Conservation (phyloP, 1,284 basidiomycete genomes). For the Cerioporus squamosus region DNA sequence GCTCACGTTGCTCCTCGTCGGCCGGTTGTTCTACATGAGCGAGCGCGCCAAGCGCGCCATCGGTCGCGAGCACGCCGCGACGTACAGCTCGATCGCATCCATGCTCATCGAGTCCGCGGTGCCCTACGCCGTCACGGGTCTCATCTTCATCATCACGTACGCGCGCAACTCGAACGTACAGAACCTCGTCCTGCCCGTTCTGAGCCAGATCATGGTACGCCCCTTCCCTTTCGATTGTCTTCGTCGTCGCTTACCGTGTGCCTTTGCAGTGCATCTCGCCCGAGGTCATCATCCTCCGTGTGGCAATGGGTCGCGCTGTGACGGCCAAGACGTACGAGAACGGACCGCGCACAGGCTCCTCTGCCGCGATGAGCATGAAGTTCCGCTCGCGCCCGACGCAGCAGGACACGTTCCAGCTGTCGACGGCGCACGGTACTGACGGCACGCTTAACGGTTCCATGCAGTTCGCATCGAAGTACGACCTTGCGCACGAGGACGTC, state of each 20-base stretch:
- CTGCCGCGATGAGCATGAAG: not conserved
- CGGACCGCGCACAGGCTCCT: not conserved
- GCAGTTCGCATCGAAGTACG: not conserved
- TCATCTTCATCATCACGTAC: conserved; percentile 37
- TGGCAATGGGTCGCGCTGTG: conserved; percentile 16
- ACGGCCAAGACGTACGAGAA: not conserved
- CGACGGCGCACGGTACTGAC: not conserved
- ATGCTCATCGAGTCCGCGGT: conserved; percentile 39
- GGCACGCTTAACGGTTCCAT: not conserved
- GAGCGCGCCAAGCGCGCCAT: conserved; percentile 30
- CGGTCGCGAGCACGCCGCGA: conserved; percentile 24
- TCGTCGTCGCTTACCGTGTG: not conserved
- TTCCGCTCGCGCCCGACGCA: not conserved
- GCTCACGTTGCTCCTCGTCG: conserved; percentile 41
- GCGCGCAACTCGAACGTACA: conserved; percentile 23
- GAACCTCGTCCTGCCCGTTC: conserved; percentile 31
- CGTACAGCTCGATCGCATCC: conserved; percentile 33
- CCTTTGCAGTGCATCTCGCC: conserved; percentile 16
- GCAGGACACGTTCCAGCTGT: not conserved
- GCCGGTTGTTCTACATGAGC: conserved; percentile 39
- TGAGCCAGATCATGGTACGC: conserved; percentile 20
- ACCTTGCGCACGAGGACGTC: not conserved
- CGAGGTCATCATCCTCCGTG: conserved; percentile 21
- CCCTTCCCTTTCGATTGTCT: not conserved
- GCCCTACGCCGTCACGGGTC: conserved; percentile 33